Conservation (phyloP, 805 yeast genomes). For the Nematodospora valgi region DNA sequence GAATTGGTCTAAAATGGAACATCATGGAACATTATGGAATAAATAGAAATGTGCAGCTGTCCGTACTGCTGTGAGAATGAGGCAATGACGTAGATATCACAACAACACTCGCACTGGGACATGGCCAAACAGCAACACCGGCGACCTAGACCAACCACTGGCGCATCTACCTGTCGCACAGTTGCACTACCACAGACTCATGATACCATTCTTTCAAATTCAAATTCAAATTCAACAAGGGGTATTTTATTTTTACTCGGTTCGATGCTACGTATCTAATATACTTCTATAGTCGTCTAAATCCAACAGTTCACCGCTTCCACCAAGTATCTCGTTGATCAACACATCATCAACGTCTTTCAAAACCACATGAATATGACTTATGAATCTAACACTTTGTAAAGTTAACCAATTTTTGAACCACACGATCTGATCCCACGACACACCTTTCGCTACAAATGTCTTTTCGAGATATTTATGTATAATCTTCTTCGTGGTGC, state of each 20-base stretch:
- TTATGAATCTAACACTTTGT: slow-evolving; percentile 63
- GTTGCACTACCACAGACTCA: too few relatives aligned
- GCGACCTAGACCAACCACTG: too few relatives aligned
- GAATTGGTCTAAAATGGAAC: background rate
- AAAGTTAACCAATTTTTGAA: slow-evolving; percentile 68
- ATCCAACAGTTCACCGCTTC: slow-evolving; percentile 8
- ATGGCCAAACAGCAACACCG: too few relatives aligned
- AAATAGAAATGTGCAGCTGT: too few relatives aligned
- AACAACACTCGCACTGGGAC: too few relatives aligned
- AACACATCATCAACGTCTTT: slow-evolving; percentile 31
- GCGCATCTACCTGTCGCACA: too few relatives aligned
- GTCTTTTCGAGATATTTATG: slow-evolving; percentile 46
- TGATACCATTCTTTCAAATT: too few relatives aligned
- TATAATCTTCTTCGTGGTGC: slow-evolving; percentile 37
- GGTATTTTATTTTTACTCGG: too few relatives aligned
- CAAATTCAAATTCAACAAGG: too few relatives aligned
- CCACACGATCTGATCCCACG: slow-evolving; percentile 50
- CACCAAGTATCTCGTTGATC: slow-evolving; percentile 7
- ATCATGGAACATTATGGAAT: background rate
- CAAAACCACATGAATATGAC: slow-evolving; percentile 68
- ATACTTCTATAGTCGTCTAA: slow-evolving; percentile 10
- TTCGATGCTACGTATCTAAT: too few relatives aligned
- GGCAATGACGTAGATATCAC: too few relatives aligned
- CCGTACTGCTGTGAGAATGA: too few relatives aligned
- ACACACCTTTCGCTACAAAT: slow-evolving; percentile 41